Conservation (phyloP, 225 moss, liverwort and hornwort genomes). For the Antitrichia curtipendula region DNA sequence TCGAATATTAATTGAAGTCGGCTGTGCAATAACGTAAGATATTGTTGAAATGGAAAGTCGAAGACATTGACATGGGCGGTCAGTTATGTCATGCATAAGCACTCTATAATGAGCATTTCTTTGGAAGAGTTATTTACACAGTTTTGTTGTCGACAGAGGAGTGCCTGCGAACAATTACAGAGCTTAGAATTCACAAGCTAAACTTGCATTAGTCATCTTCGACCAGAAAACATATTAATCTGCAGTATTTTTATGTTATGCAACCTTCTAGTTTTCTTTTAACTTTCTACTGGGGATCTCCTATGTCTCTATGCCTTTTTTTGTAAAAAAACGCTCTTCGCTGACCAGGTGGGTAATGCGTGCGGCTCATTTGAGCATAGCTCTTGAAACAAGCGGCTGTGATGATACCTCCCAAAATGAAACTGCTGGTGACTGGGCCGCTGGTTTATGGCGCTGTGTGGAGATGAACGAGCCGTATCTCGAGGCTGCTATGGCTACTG, state of each 20-base stretch:
- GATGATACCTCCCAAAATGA: constrained; percentile 61
- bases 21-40: not conserved
- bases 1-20: not conserved
- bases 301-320: not conserved
- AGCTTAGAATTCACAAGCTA: not conserved
- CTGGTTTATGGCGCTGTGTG: constrained; percentile 97
- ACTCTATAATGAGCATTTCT: not conserved
- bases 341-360: constrained; percentile 78
- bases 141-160: not conserved
- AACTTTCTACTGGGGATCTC: not conserved
- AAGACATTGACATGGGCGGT: not conserved
- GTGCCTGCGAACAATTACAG: not conserved
- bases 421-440: constrained; percentile 74
- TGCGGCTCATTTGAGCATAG: constrained; percentile 76
- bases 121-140: not conserved
- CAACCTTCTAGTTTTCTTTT: not conserved
- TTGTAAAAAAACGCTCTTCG: not conserved
- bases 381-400: constrained; percentile 82
- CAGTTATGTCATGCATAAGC: not conserved
- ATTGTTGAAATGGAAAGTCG: not conserved
- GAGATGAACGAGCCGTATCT: constrained; percentile 83
- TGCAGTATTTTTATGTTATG: not conserved
- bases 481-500: constrained; percentile 88
- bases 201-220: not conserved
- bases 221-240: not conserved